These are phyloP conservation scores for Ajuga chamaepitys DNA, from an alignment of 257 asterid species.

Conservation along the genomic window DNA sequence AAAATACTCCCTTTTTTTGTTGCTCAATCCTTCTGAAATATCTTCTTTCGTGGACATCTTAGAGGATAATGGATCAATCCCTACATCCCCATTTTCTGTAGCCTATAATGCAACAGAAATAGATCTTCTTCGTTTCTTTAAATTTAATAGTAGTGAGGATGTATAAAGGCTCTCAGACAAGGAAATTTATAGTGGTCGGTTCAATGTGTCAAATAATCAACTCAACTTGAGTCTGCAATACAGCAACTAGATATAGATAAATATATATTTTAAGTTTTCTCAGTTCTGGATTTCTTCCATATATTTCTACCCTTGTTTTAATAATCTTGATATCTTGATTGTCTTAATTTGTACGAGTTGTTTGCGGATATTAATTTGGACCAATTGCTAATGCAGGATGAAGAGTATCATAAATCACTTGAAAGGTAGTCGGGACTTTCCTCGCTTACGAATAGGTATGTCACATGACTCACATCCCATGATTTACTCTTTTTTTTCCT, in stretches of 20 bases:
- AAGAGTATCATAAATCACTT: constrained; percentile 73
- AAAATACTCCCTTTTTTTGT: too few relatives aligned
- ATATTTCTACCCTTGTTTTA: not conserved
- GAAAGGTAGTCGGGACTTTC: constrained; percentile 76
- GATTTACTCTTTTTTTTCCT: too few relatives aligned
- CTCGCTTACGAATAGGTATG: constrained; percentile 84
- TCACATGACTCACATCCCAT: not conserved
- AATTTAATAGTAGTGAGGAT: too few relatives aligned
- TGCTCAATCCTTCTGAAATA: too few relatives aligned
- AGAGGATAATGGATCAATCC: too few relatives aligned
- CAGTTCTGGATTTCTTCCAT: not conserved
- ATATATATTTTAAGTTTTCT: not conserved
- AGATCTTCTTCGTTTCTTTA: not conserved
- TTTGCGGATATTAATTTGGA: not conserved
- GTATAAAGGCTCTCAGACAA: too few relatives aligned
- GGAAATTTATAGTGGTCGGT: too few relatives aligned
- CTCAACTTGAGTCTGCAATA: not conserved
- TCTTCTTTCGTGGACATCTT: too few relatives aligned
- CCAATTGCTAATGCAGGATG: constrained; percentile 59
- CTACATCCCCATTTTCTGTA: too few relatives aligned
- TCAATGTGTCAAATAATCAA: too few relatives aligned
- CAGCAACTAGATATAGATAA: not conserved
- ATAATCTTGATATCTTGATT: too few relatives aligned
- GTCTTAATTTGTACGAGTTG: not conserved
- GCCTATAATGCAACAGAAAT: too few relatives aligned